A percentile compares a stretch with the other conserved stretches of the same genome.
Conservation (phyloP, 169 alveolate genomes). For the Haemoproteus tartakovskyi region DNA sequence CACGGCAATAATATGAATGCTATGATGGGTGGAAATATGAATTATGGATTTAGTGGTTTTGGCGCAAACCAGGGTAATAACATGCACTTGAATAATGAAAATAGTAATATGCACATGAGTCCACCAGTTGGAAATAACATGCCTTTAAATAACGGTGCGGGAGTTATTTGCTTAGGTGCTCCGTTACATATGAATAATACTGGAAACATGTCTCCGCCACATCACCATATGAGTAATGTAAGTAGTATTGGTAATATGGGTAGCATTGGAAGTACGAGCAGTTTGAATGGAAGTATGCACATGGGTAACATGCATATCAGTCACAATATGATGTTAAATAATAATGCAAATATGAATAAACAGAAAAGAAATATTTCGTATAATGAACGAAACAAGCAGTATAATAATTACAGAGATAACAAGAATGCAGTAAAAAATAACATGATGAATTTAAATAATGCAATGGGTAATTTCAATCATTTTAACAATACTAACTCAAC, state of each 20-base stretch:
- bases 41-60: conserved; percentile 8
- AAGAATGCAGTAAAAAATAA: conserved; percentile 5
- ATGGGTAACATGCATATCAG: conserved; percentile 41
- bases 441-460: neutral
- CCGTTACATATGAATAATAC: conserved; percentile 4
- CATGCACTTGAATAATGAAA: neutral
- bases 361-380: conserved; percentile 23
- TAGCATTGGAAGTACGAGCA: neutral
- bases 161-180: conserved; percentile 6
- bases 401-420: conserved; percentile 1
- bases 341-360: neutral
- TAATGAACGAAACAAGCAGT: conserved; percentile 11
- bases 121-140: neutral
- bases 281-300: neutral
- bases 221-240: conserved; percentile 32
- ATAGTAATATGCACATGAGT: conserved; percentile 9
- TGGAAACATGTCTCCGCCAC: conserved; percentile 21
- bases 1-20: conserved; percentile 10
- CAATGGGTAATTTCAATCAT: conserved; percentile 1
- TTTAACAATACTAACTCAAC: neutral
- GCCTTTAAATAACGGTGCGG: neutral
- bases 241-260: neutral
- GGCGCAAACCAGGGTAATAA: neutral
- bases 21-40: neutral
- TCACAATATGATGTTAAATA: conserved; percentile 20